These are phyloP conservation scores for Lolium perenne DNA, from an alignment of 176 grass and related monocot genomes.

Conservation along the genomic window DNA sequence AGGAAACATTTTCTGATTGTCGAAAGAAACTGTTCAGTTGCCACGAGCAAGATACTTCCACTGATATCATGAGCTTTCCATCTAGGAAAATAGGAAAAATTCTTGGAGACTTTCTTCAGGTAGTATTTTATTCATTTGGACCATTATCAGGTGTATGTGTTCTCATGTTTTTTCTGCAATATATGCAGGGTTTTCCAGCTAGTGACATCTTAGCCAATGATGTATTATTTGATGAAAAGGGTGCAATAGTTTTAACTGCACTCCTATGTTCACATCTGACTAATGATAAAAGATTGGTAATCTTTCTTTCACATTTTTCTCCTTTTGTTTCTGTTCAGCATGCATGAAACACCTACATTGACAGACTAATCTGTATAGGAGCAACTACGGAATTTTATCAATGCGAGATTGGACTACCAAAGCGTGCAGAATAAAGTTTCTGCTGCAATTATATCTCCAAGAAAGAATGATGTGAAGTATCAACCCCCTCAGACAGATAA, in stretches of 20 bases:
- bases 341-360: constrained; percentile 4
- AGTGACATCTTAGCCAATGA: constrained; percentile 49
- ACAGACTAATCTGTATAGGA: constrained; percentile 48
- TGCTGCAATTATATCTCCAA: constrained; percentile 30
- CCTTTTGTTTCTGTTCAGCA: constrained; percentile 10
- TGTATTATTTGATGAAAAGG: constrained; percentile 56
- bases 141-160: constrained; percentile 23
- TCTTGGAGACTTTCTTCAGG: constrained; percentile 56
- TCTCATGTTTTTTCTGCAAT: constrained; percentile 33
- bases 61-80: constrained; percentile 21
- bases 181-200: constrained; percentile 57
- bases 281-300: constrained; percentile 58
- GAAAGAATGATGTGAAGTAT: constrained; percentile 41
- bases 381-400: constrained; percentile 44
- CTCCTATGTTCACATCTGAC: constrained; percentile 63
- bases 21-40: constrained; percentile 45
- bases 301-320: constrained; percentile 36
- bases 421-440: constrained; percentile 16
- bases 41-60: constrained; percentile 31
- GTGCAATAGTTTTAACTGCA: constrained; percentile 53
- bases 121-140: constrained; percentile 47
- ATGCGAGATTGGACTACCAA: constrained; percentile 23
- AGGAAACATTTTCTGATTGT: constrained; percentile 50
- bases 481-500: constrained; percentile 27
- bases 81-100: constrained; percentile 37